A percentile compares a stretch with the other conserved stretches of the same genome.
phyloP scores from a whole-genome alignment of 306 rosid species.

The Sicyos edulis region DNA sequence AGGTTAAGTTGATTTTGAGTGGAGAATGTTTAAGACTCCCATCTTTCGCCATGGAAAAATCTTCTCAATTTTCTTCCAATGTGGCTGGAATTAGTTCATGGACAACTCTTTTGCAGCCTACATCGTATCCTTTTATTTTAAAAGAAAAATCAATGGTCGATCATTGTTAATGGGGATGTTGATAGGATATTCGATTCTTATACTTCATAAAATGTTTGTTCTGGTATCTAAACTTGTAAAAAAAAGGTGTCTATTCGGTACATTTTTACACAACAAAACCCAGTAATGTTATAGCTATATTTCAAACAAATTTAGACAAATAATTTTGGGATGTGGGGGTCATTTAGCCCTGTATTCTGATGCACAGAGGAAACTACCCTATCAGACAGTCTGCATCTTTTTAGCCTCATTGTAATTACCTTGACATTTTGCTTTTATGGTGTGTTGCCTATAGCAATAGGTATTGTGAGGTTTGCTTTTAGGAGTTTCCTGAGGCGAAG shows the following conservation, averaged over 20 bases:
- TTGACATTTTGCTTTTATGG: not conserved
- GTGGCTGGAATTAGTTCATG: no score
- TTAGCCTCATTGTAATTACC: not conserved
- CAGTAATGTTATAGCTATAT: not conserved
- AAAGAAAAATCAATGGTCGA: no score
- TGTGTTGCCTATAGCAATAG: not conserved
- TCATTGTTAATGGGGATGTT: no score
- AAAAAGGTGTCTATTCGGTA: not conserved
- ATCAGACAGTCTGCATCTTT: not conserved
- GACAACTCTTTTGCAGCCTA: no score
- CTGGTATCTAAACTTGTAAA: not conserved
- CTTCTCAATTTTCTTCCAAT: no score
- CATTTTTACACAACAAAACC: not conserved
- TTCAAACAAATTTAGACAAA: not conserved
- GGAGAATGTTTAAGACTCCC: no score
- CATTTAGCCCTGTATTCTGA: not conserved
- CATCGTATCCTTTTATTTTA: no score
- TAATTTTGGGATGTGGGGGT: not conserved
- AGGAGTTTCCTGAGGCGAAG: not conserved
- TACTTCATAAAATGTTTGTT: no score
- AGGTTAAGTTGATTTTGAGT: no score
- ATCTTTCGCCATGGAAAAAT: no score
- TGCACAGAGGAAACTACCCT: not conserved
- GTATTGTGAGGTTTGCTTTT: not conserved
- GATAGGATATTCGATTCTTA: no score